Evolutionary conservation across 208 protist species (phyloP).

Genomic region (Angomonas ambiguus): DNA sequence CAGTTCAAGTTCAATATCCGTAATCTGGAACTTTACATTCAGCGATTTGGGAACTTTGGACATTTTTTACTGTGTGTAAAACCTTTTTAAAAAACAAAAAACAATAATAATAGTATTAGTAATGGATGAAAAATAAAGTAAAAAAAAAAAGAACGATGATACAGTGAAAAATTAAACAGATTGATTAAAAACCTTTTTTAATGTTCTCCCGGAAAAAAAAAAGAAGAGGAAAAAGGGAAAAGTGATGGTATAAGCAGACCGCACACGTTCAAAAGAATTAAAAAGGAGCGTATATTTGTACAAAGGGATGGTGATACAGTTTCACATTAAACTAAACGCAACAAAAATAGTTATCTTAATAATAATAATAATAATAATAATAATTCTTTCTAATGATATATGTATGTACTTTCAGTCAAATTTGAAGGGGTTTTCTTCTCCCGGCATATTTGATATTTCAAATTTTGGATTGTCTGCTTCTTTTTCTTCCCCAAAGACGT

Average conservation of each 20-base stretch:
- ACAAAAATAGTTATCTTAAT: neutral
- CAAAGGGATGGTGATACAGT: no score
- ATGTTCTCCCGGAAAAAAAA: neutral
- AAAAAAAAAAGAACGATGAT: constrained; percentile 8
- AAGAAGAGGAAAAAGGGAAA: constrained; percentile 1
- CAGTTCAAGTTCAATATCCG: constrained; percentile 35
- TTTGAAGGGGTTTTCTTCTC: neutral
- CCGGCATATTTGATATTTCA: neutral
- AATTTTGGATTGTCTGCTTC: neutral
- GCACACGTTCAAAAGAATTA: neutral
- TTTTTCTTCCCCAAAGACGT: constrained; percentile 10
- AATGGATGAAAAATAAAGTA: neutral
- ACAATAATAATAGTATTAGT: neutral
- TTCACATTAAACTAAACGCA: neutral
- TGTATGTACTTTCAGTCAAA: neutral
- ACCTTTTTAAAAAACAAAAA: constrained; percentile 2
- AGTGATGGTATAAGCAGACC: neutral
- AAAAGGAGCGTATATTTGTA: neutral
- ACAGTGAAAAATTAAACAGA: constrained; percentile 1
- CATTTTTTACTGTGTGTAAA: constrained; percentile 15
- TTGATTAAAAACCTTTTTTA: neutral
- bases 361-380: neutral
- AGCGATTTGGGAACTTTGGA: constrained; percentile 31
- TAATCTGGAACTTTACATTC: constrained; percentile 33
- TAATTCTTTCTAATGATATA: no score